Base-by-base conservation (phyloP, 164 flowering plant genomes). In the Nelumbo lutea region DNA sequence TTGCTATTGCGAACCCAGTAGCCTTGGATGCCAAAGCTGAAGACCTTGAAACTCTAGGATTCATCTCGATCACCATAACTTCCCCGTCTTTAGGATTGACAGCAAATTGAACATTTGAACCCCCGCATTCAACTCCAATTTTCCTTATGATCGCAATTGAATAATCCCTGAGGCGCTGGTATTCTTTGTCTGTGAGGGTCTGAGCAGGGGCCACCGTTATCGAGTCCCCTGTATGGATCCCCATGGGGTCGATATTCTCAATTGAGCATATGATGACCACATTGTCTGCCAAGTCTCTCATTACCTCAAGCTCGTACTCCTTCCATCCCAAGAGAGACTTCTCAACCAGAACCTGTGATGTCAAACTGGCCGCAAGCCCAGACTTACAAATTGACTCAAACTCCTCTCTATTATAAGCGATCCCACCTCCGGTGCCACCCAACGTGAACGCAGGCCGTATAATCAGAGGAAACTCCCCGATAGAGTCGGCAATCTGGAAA, bases 41-140 rank as follows among this genome's bases (percentile, higher is more conserved):
- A 2, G 97, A 92, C 70, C 99, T 82, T 2, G 98, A 92, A 63
- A 95, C 99, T 78, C 99, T 88, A 10, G 99, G 99, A 64, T 95
- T 95, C 98, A 95, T 95, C 81, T 92, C 99, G 75, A 95, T 95
- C n/a, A 95, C 83, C 99, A 95, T 92, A 11, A 92, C 97, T 78
- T 91, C 96, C 3, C 98, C 98, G 76, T 94, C 96, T 13, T 38
- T 72, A 0, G 97, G 97, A 80, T 90, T 94, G 3, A 95, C 86
- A 9, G 98, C 97, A 79, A 95, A 95, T 83, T 95, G 98, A 72
- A 95, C 98, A 77, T 95, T 95, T 1, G 98, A 95, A 52, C 97
- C 97, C 14, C 98, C 98, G 75, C 98, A 95, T 67, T 95, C 98
- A 47, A 95, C 98, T 41, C 98, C 98, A 73, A 95, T 92, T 72